Conservation (phyloP, 139 green algal species). For the Gonium pectorale region DNA sequence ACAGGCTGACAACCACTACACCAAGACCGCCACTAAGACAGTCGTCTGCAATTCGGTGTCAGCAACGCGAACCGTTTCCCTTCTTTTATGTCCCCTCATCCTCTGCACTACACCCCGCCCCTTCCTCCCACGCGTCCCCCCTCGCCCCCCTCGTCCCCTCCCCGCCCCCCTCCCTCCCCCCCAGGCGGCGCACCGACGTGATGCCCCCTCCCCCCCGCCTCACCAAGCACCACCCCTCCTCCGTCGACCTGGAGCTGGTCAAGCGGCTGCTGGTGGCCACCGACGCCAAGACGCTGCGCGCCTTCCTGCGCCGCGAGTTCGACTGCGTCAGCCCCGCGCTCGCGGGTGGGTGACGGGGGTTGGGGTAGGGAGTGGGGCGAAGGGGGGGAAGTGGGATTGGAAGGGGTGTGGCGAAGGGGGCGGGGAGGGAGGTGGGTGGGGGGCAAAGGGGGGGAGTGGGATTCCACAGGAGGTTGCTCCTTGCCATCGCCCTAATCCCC, state of each 20-base stretch:
- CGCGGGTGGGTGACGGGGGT: conserved; percentile 38
- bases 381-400: not conserved
- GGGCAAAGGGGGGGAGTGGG: not conserved
- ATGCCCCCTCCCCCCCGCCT: conserved; percentile 80
- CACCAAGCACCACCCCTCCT: conserved; percentile 89
- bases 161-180: not conserved
- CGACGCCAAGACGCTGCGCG: conserved; percentile 60
- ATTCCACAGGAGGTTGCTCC: no score
- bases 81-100: not conserved
- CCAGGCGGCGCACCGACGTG: conserved; percentile 83
- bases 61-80: no score
- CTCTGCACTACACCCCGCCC: no score
- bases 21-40: no score
- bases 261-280: conserved; percentile 83
- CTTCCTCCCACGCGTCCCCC: not conserved
- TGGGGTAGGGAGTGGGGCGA: not conserved
- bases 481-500: no score
- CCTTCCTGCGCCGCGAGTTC: conserved; percentile 91
- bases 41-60: no score
- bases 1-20: no score
- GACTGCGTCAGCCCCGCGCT: conserved; percentile 77
- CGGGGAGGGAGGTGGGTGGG: not conserved
- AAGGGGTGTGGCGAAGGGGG: not conserved
- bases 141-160: not conserved
- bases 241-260: conserved; percentile 94